phyloP scores from a whole-genome alignment of 1,284 basidiomycete species.

The Pyrrhoderma lamaoense region DNA sequence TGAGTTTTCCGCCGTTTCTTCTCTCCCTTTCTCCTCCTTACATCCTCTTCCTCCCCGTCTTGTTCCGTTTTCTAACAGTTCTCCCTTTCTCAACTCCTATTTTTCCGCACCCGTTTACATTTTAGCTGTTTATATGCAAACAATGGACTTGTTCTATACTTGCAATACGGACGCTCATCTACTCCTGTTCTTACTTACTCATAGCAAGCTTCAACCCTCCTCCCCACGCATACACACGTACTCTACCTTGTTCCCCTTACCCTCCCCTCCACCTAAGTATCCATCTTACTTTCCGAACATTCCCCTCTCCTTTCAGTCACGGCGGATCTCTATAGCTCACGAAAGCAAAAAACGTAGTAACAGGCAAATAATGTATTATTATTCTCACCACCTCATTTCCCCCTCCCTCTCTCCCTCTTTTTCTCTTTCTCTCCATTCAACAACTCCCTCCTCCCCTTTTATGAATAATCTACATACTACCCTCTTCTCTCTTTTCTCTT shows the following conservation, averaged over 20 bases:
- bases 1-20: neutral
- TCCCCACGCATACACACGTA: neutral
- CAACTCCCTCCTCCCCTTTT: neutral
- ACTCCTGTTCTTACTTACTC: no score
- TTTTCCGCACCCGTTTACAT: slow-evolving; percentile 20
- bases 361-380: slow-evolving; percentile 19
- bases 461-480: neutral
- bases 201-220: no score
- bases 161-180: no score
- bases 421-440: neutral
- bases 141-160: no score
- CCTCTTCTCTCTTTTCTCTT: neutral
- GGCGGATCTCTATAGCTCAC: no score
- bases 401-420: neutral
- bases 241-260: neutral
- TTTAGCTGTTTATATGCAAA: neutral
- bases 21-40: neutral
- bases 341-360: slow-evolving; percentile 11
- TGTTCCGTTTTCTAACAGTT: neutral
- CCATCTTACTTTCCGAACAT: no score
- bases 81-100: neutral
- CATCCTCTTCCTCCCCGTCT: neutral
- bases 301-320: no score
- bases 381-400: neutral
- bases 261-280: neutral